Base-by-base conservation (phyloP, 768 basidiomycete species). In the Leccinum boreale region DNA sequence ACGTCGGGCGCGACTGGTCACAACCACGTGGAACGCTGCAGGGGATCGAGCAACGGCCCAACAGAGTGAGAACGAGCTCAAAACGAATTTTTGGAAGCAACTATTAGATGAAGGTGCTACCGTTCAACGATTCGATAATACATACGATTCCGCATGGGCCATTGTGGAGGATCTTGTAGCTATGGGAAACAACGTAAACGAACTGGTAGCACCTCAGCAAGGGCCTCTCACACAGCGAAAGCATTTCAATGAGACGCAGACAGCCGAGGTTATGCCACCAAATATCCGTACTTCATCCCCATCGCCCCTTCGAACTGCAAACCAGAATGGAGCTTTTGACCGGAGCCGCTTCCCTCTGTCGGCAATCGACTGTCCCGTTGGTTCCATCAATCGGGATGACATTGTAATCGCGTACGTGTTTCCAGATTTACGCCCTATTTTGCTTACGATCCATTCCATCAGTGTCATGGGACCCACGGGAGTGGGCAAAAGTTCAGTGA, bases 21-120 rank as follows among this genome's bases (percentile, higher is more conserved):
- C 76, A 3, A 77, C 72, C 2, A 75, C 73, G 71, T 77, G 76
- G 77, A 67, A 68, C 50, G 21, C 6, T 3, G 67, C 63, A 19
- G 66, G 53, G 23, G 69, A 70, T 26, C 29, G 4, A 5, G 6
- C 11, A 1, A 10, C 58, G 8, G 60, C 42, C 19, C 58, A 55
- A 7, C 55, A 24, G 3, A 59, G 56, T 23, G 74, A 76, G 49
- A 11, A 23, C 0, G 58, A 76, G 49, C 67, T 77, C 29, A 58
- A 29, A 10, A 1, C 3, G 2, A 55, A 64, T 0, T 77, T 71
- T 48, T 79, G 65, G 65, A 5, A 1, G 8, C 0, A 5, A 6
- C 48, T 67, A 17, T 33, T 57, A 3, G 2, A 19, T 0, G 53
- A 15, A 39, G 59, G 58, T 0, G 65, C 65, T n/a, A 1, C 5